These are phyloP conservation scores for Lepiota venenata DNA, from an alignment of 768 basidiomycete species.

Conservation along the genomic window DNA sequence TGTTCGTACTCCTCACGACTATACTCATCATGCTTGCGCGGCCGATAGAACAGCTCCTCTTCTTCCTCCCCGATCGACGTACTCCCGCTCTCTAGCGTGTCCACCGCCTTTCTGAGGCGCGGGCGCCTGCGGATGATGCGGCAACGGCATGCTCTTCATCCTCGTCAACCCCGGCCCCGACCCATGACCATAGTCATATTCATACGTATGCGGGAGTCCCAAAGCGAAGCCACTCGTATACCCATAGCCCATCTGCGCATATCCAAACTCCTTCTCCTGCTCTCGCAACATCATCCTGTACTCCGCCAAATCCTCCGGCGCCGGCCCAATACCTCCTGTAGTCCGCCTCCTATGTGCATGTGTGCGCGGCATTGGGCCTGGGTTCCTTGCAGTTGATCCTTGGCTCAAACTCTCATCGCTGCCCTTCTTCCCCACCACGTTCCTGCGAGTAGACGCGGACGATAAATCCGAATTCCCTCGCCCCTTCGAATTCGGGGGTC, in stretches of 20 bases:
- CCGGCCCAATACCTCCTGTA: conserved; percentile 5
- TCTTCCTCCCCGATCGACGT: conserved; percentile 16
- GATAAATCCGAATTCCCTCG: conserved; percentile 5
- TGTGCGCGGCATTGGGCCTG: not conserved
- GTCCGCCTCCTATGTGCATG: conserved; percentile 4
- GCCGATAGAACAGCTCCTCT: conserved; percentile 14
- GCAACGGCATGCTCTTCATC: conserved; percentile 50
- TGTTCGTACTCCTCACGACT: conserved; percentile 14
- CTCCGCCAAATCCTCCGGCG: conserved; percentile 7
- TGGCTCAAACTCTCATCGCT: conserved; percentile 5
- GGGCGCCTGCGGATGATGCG: conserved; percentile 3
- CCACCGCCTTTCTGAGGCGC: not conserved
- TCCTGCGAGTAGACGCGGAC: not conserved
- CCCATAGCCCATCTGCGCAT: not conserved
- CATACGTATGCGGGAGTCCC: conserved; percentile 12
- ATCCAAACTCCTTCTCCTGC: conserved; percentile 14
- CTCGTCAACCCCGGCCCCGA: conserved; percentile 27
- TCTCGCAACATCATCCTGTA: conserved; percentile 9
- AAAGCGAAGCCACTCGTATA: not conserved
- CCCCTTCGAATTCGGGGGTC: not conserved
- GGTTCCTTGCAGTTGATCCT: not conserved
- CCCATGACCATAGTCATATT: conserved; percentile 6
- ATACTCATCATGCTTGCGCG: conserved; percentile 3
- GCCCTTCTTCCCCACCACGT: not conserved
- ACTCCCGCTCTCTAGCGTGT: conserved; percentile 14